Conservation (phyloP, 768 basidiomycete genomes). For the Pulveroboletus sp. region DNA sequence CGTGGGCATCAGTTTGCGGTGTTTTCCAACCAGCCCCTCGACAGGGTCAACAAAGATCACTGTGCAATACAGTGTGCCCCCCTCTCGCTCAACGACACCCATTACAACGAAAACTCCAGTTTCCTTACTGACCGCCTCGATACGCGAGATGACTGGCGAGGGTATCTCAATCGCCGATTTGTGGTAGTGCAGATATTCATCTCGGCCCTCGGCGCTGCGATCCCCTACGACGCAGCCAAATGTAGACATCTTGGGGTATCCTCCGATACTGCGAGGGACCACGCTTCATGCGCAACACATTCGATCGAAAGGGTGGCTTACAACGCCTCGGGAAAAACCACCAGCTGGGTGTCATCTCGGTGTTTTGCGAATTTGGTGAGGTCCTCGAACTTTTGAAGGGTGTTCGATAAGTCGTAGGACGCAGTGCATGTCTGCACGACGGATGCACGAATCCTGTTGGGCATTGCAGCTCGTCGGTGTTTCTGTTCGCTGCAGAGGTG, state of each 20-base stretch:
- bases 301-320: conserved; percentile 23
- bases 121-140: conserved; percentile 47
- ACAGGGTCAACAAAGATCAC: conserved; percentile 51
- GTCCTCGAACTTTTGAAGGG: conserved; percentile 46
- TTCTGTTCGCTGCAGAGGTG: background rate
- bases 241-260: conserved; percentile 55
- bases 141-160: conserved; percentile 41
- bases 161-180: conserved; percentile 54
- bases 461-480: conserved; percentile 11
- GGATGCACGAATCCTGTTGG: conserved; percentile 41
- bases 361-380: conserved; percentile 43
- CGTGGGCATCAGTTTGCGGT: conserved; percentile 63
- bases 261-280: conserved; percentile 40
- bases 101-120: conserved; percentile 52
- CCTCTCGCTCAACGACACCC: conserved; percentile 55
- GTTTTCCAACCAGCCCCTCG: conserved; percentile 52
- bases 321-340: conserved; percentile 59
- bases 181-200: conserved; percentile 54
- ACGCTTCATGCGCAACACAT: background rate
- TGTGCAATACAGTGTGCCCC: conserved; percentile 60
- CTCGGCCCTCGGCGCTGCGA: conserved; percentile 45
- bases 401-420: conserved; percentile 41
- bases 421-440: conserved; percentile 51
- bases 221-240: conserved; percentile 43
- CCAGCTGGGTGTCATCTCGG: conserved; percentile 43